Evolutionary conservation across 768 basidiomycete genomes (phyloP).

Genomic region (Tubosaeta brunneosetosa): DNA sequence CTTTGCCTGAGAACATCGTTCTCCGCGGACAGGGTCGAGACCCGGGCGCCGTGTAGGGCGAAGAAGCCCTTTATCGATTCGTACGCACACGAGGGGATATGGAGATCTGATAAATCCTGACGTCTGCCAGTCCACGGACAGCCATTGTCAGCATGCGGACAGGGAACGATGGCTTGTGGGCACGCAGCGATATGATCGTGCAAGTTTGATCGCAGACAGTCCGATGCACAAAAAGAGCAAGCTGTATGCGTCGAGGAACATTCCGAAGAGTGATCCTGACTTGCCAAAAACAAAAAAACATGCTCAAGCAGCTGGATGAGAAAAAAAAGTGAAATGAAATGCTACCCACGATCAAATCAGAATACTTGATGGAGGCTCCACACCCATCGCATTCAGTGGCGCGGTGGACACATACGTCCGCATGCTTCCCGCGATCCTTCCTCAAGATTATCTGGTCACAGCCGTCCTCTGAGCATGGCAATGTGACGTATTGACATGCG

Average conservation of each 20-base stretch:
- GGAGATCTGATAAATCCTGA: slow-evolving; percentile 30
- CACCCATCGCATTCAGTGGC: slow-evolving; percentile 39
- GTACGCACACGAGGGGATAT: slow-evolving; percentile 48
- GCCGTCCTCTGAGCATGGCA: slow-evolving; percentile 44
- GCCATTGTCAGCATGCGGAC: slow-evolving; percentile 46
- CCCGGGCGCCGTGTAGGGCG: slow-evolving; percentile 35
- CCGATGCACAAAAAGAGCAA: slow-evolving; percentile 40
- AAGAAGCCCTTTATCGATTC: slow-evolving; percentile 61
- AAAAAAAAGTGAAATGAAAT: neutral
- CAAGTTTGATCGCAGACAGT: slow-evolving; percentile 33
- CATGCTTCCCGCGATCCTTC: slow-evolving; percentile 44
- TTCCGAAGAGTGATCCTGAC: slow-evolving; percentile 36
- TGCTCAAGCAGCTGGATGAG: slow-evolving; percentile 2
- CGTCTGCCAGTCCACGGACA: slow-evolving; percentile 53
- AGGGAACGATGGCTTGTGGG: slow-evolving; percentile 35
- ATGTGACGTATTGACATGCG: slow-evolving; percentile 53
- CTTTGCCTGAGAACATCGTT: slow-evolving; percentile 59
- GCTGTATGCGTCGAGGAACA: slow-evolving; percentile 35
- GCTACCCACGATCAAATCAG: slow-evolving; percentile 36
- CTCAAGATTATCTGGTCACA: slow-evolving; percentile 44
- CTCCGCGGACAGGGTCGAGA: slow-evolving; percentile 50
- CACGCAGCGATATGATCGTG: slow-evolving; percentile 38
- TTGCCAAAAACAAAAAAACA: slow-evolving; percentile 1
- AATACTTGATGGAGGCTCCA: slow-evolving; percentile 29
- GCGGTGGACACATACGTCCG: slow-evolving; percentile 34